Percentiles rank a stretch among this genome's conserved stretches.
These are phyloP conservation scores for Penicillium mononematosum DNA, from an alignment of 495 filamentous ascomycete genomes.

Conservation along the genomic window DNA sequence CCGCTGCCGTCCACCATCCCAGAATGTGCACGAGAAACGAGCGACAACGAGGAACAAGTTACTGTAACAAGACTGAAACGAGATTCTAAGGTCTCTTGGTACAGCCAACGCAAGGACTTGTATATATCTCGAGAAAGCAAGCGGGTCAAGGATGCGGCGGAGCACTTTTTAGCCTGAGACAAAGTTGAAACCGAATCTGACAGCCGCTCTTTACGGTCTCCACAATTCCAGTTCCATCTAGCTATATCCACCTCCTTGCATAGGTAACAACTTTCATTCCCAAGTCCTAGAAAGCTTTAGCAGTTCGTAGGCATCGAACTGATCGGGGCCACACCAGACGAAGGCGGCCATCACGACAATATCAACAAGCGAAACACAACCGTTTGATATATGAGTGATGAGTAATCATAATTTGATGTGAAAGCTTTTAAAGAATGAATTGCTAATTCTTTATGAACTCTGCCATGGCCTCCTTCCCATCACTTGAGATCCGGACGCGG, in stretches of 20 bases:
- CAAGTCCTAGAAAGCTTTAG: neutral
- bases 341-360: neutral
- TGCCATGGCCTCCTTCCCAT: conserved; percentile 23
- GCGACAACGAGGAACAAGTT: neutral
- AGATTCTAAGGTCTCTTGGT: neutral
- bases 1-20: neutral
- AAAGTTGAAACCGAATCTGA: neutral
- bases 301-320: neutral
- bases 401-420: neutral
- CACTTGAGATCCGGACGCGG: conserved; percentile 39
- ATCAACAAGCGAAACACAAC: neutral
- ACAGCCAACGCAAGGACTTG: neutral
- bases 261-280: neutral
- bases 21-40: neutral
- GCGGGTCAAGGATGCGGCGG: neutral
- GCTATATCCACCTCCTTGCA: neutral
- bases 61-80: neutral
- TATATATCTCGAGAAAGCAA: neutral
- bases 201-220: neutral
- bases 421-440: neutral
- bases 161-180: neutral
- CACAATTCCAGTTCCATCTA: neutral
- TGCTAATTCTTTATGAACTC: neutral
- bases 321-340: neutral
- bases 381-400: neutral